These are phyloP conservation scores for Licmophora abbreviata DNA, from an alignment of 108 stramenopile species.

Conservation along the genomic window DNA sequence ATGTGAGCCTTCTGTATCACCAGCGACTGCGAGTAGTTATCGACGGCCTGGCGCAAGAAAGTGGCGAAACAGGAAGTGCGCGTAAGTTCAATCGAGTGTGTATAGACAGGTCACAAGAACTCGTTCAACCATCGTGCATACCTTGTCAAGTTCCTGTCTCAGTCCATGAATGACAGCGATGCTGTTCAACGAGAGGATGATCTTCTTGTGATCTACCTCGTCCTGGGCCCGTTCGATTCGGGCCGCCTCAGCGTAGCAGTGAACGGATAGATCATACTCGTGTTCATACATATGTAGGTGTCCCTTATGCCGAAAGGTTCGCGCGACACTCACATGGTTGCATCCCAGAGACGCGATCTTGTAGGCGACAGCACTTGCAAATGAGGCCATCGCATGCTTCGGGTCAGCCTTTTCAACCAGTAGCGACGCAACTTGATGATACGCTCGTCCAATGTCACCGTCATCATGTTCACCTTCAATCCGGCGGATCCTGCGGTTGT, in stretches of 20 bases:
- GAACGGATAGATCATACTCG: not conserved
- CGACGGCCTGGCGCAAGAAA: not conserved
- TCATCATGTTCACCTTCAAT: not conserved
- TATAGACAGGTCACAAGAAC: not conserved
- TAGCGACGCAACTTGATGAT: constrained; percentile 3
- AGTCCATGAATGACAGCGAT: constrained; percentile 1
- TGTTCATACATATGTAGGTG: not conserved
- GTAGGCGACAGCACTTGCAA: not conserved
- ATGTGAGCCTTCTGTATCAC: constrained; percentile 1
- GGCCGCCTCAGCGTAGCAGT: constrained; percentile 4
- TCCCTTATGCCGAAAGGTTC: constrained; percentile 5
- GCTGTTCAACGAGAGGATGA: constrained; percentile 5
- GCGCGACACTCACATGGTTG: constrained; percentile 1
- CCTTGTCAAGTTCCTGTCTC: constrained; percentile 2
- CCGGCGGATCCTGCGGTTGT: not conserved
- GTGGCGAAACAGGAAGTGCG: not conserved
- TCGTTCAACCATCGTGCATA: not conserved
- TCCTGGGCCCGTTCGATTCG: constrained; percentile 1
- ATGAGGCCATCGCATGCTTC: not conserved
- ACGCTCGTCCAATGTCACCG: constrained; percentile 5
- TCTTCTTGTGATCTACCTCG: constrained; percentile 1
- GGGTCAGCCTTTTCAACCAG: not conserved
- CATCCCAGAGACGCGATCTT: constrained; percentile 1
- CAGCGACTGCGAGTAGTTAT: constrained; percentile 2
- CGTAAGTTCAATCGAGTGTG: not conserved